Evolutionary conservation across 2,329 filamentous ascomycete species (phyloP), one percentile per base, ranked within the genome.

Genomic region (Sclerotinia spermophila): DNA sequence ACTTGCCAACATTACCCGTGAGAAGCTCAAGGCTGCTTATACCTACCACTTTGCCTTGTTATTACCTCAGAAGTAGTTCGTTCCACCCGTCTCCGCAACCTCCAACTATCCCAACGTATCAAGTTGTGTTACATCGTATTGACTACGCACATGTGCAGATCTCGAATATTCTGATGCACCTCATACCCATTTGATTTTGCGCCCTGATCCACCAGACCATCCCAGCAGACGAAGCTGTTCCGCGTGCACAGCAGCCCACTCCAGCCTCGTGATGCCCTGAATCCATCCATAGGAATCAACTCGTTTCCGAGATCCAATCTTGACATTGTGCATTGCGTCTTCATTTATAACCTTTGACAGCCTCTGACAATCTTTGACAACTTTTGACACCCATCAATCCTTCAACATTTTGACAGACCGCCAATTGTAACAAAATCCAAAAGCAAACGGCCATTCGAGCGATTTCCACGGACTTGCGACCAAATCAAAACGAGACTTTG

Each of bases 21-120:
- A 99, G 84, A 99, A 99, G 87, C 90, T 99, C 81, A 99, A 99
- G 89, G 92, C 95, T 67, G 96, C 96, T 55, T 99, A 97, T 84
- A 92, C 91, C 68, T 99, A 98, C 84, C 96, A 99, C 81, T 99
- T 99, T 78, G 95, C n/a, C n/a, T n/a, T 33, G 60, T 44, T 64
- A 17, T 44, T 30, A 3, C 38, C 17, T 48, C 6, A 30, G 21
- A 64, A 48, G 27, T 19, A 64, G 27, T 59, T 59, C 38, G 27
- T 35, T 45, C 15, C 21, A n/a, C 38, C 7, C 27, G 19, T 35
- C 19, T 48, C 21, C 42, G 21, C 30, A 45, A 45, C 24, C 27
- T 48, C 30, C 42, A 48, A 48, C 35, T 15, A 64, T 64, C 13
- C 30, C 11, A n/a, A 33, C 30, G 21, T 60, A 24, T 38, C 40